Base-by-base conservation (phyloP, 2,329 filamentous ascomycete species). In the Raffaelea deltoideospora region DNA sequence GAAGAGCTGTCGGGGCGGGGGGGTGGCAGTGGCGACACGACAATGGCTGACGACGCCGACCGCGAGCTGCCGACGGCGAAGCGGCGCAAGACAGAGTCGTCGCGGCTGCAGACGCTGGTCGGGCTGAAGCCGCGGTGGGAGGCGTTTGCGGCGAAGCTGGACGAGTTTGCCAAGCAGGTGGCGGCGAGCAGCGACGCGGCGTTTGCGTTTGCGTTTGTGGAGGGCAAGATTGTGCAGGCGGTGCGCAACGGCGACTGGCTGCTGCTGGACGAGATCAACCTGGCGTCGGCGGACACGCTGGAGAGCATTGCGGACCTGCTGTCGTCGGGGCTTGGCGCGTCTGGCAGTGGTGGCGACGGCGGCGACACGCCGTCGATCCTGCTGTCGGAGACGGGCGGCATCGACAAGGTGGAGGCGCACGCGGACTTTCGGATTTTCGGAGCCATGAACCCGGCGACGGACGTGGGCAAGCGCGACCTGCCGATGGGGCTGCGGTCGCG, bases 371-470 rank as follows among this genome's bases (percentile, higher is more conserved):
- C 88, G 1, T 95, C 84, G 0, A 76, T 98, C 32, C 61, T 98
- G 5, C 68, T 99, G 8, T 87, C 87, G 0, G 90, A 99, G 59
- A 90, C 86, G 28, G 90, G 90, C 27, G 86, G 90, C 47, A 84
- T 94, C 31, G 85, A 96, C 55, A 75, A 87, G 45, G 78, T 98
- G 26, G 69, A 78, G 42, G 90, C 87, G 1, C 88, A 98, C 55
- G 79, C 85, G 0, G 77, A 94, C 45, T 98, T 99, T 55, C 77
- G 90, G 28, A 82, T 99, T 13, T 98, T 99, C 52, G 92, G 84
- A 35, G 90, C 92, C 21, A 99, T 99, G 90, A 99, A 99, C 51
- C 90, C 90, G 22, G 90, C 90, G 5, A 98, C 90, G 3, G 90
- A 99, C 60, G 77, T 95, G 38, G 90, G 92, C 42, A 99, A 98